Percentiles rank a stretch among this genome's conserved stretches.
Conservation (phyloP, 1,139 yeast species). For the Saccharomyces hybrid region DNA sequence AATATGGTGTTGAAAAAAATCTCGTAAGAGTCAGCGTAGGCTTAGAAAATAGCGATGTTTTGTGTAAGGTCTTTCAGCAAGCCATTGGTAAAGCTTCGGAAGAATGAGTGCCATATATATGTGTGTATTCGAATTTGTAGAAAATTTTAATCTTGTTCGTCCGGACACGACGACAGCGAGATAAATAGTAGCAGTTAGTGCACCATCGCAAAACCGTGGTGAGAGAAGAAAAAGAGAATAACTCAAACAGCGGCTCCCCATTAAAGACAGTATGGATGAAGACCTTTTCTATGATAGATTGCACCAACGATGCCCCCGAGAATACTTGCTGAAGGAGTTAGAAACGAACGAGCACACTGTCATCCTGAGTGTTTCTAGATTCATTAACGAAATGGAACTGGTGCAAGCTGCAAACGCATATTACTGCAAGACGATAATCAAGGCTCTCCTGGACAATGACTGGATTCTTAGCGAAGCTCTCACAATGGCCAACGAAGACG, state of each 20-base stretch:
- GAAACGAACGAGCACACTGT: conserved; percentile 1
- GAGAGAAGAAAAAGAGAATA: background rate
- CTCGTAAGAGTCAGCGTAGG: conserved; percentile 84
- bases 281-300: conserved; percentile 10
- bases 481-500: conserved; percentile 10
- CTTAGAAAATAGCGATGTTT: conserved; percentile 39
- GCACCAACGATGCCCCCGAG: conserved; percentile 13
- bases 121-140: background rate
- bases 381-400: conserved; percentile 9
- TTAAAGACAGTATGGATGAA: background rate
- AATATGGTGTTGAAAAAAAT: conserved; percentile 79
- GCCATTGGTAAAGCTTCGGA: conserved; percentile 38
- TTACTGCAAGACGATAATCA: conserved; percentile 43
- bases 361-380: conserved; percentile 4
- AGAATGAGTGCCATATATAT: background rate
- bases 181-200: background rate
- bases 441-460: conserved; percentile 33
- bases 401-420: conserved; percentile 36
- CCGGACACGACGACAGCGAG: background rate
- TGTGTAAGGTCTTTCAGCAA: conserved; percentile 40
- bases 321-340: conserved; percentile 4
- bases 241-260: background rate
- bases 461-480: conserved; percentile 11
- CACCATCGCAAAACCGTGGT: background rate
- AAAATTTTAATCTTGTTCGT: background rate